These are phyloP conservation scores for Papiliotrema fonsecae DNA, from an alignment of 1,284 basidiomycete species.

Conservation along the genomic window DNA sequence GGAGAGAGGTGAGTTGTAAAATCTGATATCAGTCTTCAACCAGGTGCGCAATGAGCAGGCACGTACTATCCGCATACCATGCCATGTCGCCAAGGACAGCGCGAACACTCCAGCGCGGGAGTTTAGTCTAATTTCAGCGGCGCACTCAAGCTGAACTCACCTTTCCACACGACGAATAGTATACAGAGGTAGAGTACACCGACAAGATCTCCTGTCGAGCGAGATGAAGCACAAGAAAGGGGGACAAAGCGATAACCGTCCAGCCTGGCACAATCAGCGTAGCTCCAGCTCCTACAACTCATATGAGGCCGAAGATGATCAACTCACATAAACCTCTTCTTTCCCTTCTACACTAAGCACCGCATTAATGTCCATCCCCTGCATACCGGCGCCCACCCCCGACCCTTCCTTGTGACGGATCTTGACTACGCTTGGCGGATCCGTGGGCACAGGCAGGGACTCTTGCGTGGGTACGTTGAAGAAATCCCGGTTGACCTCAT, in stretches of 20 bases:
- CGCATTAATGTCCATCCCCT: constrained; percentile 82
- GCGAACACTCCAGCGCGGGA: constrained; percentile 92
- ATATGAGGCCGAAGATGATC: too few relatives aligned
- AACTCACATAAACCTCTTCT: constrained; percentile 87
- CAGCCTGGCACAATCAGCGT: constrained; percentile 58
- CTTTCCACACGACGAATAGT: constrained; percentile 94
- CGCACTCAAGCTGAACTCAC: constrained; percentile 16
- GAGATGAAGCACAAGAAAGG: constrained; percentile 90
- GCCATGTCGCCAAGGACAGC: constrained; percentile 89
- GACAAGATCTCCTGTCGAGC: constrained; percentile 84
- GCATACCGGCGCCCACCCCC: constrained; percentile 18
- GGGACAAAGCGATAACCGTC: constrained; percentile 81
- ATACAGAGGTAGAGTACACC: constrained; percentile 86
- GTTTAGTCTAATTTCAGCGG: constrained; percentile 54
- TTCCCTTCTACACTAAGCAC: constrained; percentile 77
- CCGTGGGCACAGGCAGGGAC: constrained; percentile 26
- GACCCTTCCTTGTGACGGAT: constrained; percentile 10
- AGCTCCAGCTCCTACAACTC: too few relatives aligned
- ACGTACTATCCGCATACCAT: constrained; percentile 87
- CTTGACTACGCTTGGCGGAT: constrained; percentile 34
- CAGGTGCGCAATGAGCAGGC: constrained; percentile 1
- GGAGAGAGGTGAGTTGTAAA: constrained; percentile 90
- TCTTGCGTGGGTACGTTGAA: constrained; percentile 65
- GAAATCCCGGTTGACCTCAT: constrained; percentile 73
- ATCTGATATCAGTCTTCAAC: constrained; percentile 56